phyloP scores from a whole-genome alignment of 2,329 filamentous ascomycete genomes.

The Penicillium sp. region DNA sequence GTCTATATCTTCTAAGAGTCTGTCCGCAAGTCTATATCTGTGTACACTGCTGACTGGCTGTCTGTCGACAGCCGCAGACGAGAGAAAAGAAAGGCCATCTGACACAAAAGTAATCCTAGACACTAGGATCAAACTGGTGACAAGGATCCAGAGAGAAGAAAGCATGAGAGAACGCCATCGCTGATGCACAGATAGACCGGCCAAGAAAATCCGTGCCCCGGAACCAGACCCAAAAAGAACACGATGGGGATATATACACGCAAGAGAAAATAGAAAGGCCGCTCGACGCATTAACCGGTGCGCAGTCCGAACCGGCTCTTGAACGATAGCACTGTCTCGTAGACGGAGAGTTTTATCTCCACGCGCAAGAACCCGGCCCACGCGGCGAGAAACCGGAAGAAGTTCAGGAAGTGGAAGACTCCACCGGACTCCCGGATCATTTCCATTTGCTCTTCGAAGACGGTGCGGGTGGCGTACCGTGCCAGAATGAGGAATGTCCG shows the following conservation, averaged over 20 bases:
- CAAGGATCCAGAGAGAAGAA: slow-evolving; percentile 6
- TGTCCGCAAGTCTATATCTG: slow-evolving; percentile 18
- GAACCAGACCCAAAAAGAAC: slow-evolving; percentile 13
- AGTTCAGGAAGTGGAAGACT: slow-evolving; percentile 52
- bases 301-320: slow-evolving; percentile 51
- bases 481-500: slow-evolving; percentile 64
- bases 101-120: not conserved
- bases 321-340: slow-evolving; percentile 55
- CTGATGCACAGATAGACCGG: slow-evolving; percentile 30
- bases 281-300: slow-evolving; percentile 6
- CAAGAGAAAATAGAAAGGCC: slow-evolving; percentile 7
- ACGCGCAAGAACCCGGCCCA: slow-evolving; percentile 55
- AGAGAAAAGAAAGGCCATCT: not conserved
- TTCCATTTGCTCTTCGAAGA: slow-evolving; percentile 61
- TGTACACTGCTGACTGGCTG: slow-evolving; percentile 9
- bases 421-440: slow-evolving; percentile 48
- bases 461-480: slow-evolving; percentile 60
- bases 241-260: slow-evolving; percentile 17
- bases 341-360: slow-evolving; percentile 57
- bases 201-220: slow-evolving; percentile 23
- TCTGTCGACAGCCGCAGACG: not conserved
- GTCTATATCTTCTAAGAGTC: slow-evolving; percentile 9
- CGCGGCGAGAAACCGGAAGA: slow-evolving; percentile 51
- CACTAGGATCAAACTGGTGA: not conserved
- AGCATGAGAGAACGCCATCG: slow-evolving; percentile 25